Conservation (phyloP, 306 rosid genomes). For the Vigna angularis region DNA sequence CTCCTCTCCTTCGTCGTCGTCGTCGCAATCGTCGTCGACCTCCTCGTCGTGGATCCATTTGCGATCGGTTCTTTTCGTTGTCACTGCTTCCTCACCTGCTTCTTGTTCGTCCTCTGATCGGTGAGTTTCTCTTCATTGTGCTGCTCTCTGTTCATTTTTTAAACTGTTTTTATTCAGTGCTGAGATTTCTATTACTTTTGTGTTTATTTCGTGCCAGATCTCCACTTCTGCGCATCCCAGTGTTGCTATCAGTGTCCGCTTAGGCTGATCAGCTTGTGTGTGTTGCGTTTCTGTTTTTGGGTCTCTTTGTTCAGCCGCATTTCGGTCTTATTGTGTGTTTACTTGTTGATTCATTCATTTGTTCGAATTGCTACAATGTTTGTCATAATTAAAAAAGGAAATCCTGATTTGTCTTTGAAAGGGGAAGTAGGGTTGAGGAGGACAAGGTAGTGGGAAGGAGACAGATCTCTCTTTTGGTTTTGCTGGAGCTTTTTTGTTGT, state of each 20-base stretch:
- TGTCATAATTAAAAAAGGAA: not conserved
- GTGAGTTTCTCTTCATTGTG: slow-evolving; percentile 69
- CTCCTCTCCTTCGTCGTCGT: slow-evolving; percentile 77
- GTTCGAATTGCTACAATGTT: slow-evolving; percentile 35
- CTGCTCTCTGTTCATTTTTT: slow-evolving; percentile 34
- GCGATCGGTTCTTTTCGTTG: slow-evolving; percentile 99
- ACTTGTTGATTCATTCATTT: slow-evolving; percentile 37
- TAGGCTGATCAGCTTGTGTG: slow-evolving; percentile 58
- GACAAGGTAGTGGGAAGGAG: slow-evolving; percentile 30
- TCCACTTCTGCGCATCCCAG: slow-evolving; percentile 47
- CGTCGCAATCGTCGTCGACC: slow-evolving; percentile 49
- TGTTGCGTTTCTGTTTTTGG: slow-evolving; percentile 44
- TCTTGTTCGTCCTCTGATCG: slow-evolving; percentile 97
- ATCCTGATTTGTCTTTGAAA: slow-evolving; percentile 28
- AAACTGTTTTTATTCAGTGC: not conserved
- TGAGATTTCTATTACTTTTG: slow-evolving; percentile 50
- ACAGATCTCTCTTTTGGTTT: slow-evolving; percentile 47
- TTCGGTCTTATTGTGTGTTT: slow-evolving; percentile 38
- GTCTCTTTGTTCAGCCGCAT: slow-evolving; percentile 44
- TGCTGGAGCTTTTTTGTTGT: slow-evolving; percentile 6
- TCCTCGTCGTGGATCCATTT: slow-evolving; percentile 96
- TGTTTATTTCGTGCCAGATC: slow-evolving; percentile 68
- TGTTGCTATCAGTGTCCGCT: slow-evolving; percentile 52
- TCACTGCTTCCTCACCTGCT: slow-evolving; percentile 97
- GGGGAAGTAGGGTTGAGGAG: slow-evolving; percentile 15